These are phyloP conservation scores for Eurotiales sp. DNA, from an alignment of 2,329 filamentous ascomycete species.

Conservation along the genomic window DNA sequence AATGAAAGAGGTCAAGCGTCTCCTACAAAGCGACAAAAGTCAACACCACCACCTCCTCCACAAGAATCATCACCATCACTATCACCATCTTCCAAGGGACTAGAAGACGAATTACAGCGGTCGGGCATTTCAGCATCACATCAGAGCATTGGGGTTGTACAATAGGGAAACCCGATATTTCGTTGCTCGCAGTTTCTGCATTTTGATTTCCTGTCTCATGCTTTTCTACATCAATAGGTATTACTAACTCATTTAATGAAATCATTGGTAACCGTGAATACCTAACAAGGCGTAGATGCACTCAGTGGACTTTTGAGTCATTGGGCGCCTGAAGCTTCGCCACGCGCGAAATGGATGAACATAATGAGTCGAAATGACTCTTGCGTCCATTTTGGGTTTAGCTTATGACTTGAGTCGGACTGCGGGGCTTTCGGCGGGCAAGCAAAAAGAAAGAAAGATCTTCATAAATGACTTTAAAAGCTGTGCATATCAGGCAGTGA, in stretches of 20 bases:
- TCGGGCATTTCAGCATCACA: slow-evolving; percentile 14
- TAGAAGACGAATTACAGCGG: slow-evolving; percentile 13
- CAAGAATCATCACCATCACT: slow-evolving; percentile 1
- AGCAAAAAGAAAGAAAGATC: slow-evolving; percentile 8
- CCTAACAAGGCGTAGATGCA: not conserved
- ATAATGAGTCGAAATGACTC: slow-evolving; percentile 15
- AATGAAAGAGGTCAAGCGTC: slow-evolving; percentile 34
- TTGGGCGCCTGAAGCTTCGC: slow-evolving; percentile 9
- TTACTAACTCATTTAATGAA: not conserved
- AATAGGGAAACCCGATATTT: slow-evolving; percentile 11
- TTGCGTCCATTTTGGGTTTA: slow-evolving; percentile 8
- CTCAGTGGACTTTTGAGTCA: slow-evolving; percentile 3
- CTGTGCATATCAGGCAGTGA: not conserved
- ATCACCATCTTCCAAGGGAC: slow-evolving; percentile 7
- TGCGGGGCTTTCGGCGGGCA: too few relatives aligned
- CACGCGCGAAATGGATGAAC: too few relatives aligned
- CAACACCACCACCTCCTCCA: slow-evolving; percentile 8
- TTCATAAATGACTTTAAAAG: too few relatives aligned
- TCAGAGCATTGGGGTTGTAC: slow-evolving; percentile 17
- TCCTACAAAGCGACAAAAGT: slow-evolving; percentile 14
- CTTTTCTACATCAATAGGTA: slow-evolving; percentile 8
- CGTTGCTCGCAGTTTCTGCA: too few relatives aligned
- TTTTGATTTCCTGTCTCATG: not conserved
- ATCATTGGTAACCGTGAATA: not conserved
- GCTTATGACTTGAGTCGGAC: not conserved